These are phyloP conservation scores for Puccinia novopanici DNA, from an alignment of 1,284 basidiomycete species.

Conservation along the genomic window DNA sequence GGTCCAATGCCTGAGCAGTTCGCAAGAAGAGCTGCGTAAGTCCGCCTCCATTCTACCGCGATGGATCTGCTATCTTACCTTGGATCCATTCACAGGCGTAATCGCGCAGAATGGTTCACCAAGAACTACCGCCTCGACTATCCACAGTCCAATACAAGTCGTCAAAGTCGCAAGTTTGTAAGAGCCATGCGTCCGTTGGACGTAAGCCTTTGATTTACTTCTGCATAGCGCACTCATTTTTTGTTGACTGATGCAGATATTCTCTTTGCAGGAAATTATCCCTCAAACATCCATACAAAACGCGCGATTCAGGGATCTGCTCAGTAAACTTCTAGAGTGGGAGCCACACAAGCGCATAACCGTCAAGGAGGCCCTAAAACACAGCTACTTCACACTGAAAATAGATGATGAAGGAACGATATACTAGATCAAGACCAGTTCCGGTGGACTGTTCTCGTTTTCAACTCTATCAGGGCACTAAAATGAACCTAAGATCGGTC, in stretches of 20 bases:
- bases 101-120: slow-evolving; percentile 90
- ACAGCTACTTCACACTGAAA: slow-evolving; percentile 70
- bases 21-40: slow-evolving; percentile 61
- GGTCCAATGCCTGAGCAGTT: slow-evolving; percentile 91
- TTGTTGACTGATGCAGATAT: not conserved
- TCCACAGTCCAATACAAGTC: slow-evolving; percentile 80
- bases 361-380: slow-evolving; percentile 80
- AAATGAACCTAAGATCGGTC: slow-evolving; percentile 21
- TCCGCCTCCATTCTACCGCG: not conserved
- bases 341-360: slow-evolving; percentile 84
- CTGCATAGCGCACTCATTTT: not conserved
- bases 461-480: not conserved
- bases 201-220: slow-evolving; percentile 62
- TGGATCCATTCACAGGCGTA: slow-evolving; percentile 63
- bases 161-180: slow-evolving; percentile 92
- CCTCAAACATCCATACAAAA: slow-evolving; percentile 57
- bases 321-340: slow-evolving; percentile 82
- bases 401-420: slow-evolving; percentile 50
- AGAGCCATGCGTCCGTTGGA: slow-evolving; percentile 76
- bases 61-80: not conserved
- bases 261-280: slow-evolving; percentile 36
- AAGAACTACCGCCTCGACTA: slow-evolving; percentile 79
- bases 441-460: slow-evolving; percentile 9
- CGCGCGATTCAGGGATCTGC: slow-evolving; percentile 79
- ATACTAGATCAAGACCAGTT: slow-evolving; percentile 15